Evolutionary conservation across 345 rosid genomes (phyloP).

Genomic region (Syzygium oleosum): DNA sequence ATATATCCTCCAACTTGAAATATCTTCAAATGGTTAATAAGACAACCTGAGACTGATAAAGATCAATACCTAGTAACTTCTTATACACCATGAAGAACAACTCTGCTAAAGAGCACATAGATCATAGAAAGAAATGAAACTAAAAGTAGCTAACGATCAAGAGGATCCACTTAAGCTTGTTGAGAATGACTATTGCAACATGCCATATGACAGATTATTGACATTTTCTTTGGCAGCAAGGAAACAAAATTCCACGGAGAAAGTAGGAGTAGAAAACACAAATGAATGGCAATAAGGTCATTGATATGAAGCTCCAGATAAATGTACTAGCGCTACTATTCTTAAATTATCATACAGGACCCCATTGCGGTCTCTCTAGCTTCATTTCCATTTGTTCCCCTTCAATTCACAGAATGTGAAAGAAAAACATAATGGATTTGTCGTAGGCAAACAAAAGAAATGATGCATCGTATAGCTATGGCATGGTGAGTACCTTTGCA

Average conservation of each 20-base stretch:
- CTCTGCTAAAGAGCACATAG: background rate
- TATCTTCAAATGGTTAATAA: background rate
- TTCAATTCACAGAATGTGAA: background rate
- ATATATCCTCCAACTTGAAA: background rate
- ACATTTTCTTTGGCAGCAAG: background rate
- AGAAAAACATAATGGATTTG: background rate
- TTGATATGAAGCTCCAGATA: background rate
- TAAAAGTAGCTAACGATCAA: background rate
- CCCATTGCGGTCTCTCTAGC: background rate
- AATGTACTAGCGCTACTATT: background rate
- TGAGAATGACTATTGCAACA: background rate
- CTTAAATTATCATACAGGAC: background rate
- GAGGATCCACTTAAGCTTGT: background rate
- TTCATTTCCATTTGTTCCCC: background rate
- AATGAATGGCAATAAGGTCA: background rate
- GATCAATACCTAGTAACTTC: background rate
- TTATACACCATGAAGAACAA: background rate
- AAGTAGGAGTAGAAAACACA: background rate
- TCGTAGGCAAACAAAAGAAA: background rate
- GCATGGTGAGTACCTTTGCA: constrained; percentile 43
- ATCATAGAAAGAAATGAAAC: background rate
- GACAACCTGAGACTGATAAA: background rate
- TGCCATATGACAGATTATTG: background rate
- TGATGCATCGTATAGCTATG: background rate
- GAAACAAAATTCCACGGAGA: background rate